Conservation (phyloP, 2,329 filamentous ascomycete species). For the Metarhizium rileyi region DNA sequence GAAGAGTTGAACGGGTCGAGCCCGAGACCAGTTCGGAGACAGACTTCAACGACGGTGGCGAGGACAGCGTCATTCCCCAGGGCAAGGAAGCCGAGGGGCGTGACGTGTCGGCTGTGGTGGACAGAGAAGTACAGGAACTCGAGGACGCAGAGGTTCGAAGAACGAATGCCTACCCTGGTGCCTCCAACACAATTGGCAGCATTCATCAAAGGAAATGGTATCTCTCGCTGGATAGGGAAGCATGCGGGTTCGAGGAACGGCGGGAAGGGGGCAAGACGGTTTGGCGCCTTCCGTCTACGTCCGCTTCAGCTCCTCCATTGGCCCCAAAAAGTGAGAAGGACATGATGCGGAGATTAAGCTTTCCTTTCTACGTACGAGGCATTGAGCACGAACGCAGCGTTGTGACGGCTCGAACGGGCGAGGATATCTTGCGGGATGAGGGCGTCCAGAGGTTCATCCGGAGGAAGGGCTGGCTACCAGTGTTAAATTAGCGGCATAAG, state of each 20-base stretch:
- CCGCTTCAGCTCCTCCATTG: neutral
- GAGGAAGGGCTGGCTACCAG: constrained; percentile 49
- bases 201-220: constrained; percentile 61
- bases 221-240: constrained; percentile 48
- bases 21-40: constrained; percentile 17
- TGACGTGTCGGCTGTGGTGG: constrained; percentile 26
- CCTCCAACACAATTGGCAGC: constrained; percentile 55
- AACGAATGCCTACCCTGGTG: constrained; percentile 58
- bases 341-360: constrained; percentile 25
- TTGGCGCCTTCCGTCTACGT: constrained; percentile 6
- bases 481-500: constrained; percentile 23
- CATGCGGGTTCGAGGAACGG: constrained; percentile 44
- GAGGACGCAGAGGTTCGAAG: constrained; percentile 44
- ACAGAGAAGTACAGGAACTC: constrained; percentile 32
- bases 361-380: constrained; percentile 53
- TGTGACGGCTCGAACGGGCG: constrained; percentile 50
- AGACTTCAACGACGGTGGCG: constrained; percentile 1
- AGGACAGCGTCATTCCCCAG: constrained; percentile 10
- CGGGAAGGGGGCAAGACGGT: constrained; percentile 12
- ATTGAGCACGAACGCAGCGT: constrained; percentile 54
- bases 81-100: constrained; percentile 8
- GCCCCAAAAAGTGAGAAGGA: neutral
- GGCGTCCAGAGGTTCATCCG: constrained; percentile 45
- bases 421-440: constrained; percentile 52
- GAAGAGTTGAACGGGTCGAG: neutral